These are phyloP conservation scores for Iris macrosiphon DNA, from an alignment of 106 monocot species.

Conservation along the genomic window DNA sequence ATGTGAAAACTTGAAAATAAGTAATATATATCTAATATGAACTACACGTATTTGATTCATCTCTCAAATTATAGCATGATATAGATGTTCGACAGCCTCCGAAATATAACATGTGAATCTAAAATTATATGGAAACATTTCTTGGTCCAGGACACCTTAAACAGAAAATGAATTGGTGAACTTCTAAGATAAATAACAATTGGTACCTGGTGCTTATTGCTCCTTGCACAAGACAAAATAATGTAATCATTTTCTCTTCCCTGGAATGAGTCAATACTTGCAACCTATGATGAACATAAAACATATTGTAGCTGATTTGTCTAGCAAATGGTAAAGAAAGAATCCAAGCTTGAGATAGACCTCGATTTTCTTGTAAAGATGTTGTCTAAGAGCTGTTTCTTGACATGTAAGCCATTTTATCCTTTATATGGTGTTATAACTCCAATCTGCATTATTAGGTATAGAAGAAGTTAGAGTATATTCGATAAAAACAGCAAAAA, in stretches of 20 bases:
- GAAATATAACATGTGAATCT: no score
- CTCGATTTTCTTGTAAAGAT: constrained; percentile 99
- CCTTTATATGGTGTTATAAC: constrained; percentile 99
- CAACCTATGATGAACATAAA: constrained; percentile 50
- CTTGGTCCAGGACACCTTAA: no score
- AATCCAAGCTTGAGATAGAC: constrained; percentile 17
- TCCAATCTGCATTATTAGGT: constrained; percentile 67
- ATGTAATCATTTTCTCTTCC: constrained; percentile 99
- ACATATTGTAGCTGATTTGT: constrained; percentile 3
- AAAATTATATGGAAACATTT: no score
- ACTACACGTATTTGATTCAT: no score
- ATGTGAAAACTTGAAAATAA: no score
- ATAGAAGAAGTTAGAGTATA: no score
- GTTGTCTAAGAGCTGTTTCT: constrained; percentile 98
- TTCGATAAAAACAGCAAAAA: not conserved
- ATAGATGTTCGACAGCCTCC: no score
- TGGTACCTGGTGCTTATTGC: constrained; percentile 99
- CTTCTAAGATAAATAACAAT: no score
- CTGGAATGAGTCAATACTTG: constrained; percentile 99
- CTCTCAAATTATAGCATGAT: no score
- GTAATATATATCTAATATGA: no score
- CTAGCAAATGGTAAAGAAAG: not conserved
- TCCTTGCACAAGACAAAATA: constrained; percentile 95
- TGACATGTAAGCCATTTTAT: constrained; percentile 96
- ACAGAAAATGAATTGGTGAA: no score